phyloP scores from a whole-genome alignment of 2,329 filamentous ascomycete genomes.

The Leptographium galeiforme region DNA sequence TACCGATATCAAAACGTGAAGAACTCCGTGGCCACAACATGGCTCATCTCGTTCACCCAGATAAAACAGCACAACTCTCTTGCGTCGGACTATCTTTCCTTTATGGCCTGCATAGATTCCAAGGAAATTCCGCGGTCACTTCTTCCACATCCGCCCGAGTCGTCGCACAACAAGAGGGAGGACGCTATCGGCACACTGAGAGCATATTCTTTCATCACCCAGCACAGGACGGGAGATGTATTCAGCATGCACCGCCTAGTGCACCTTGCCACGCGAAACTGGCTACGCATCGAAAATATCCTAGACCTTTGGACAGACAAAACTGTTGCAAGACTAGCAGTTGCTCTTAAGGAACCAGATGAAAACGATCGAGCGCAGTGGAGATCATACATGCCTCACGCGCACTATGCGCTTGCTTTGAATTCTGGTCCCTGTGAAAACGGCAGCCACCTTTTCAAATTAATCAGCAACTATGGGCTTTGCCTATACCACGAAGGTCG shows the following conservation, averaged over 20 bases:
- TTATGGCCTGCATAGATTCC: slow-evolving; percentile 17
- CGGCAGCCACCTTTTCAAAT: no score
- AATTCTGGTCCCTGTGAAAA: not conserved
- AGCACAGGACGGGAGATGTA: slow-evolving; percentile 10
- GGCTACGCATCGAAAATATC: slow-evolving; percentile 8
- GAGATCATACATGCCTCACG: slow-evolving; percentile 6
- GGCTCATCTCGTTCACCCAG: slow-evolving; percentile 10
- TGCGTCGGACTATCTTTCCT: slow-evolving; percentile 17
- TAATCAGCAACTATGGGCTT: not conserved
- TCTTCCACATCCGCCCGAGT: slow-evolving; percentile 7
- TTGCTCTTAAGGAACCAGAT: slow-evolving; percentile 3
- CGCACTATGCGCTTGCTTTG: not conserved
- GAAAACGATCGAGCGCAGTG: not conserved
- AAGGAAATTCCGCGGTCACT: slow-evolving; percentile 18
- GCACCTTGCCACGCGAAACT: slow-evolving; percentile 17
- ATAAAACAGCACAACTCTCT: slow-evolving; percentile 11
- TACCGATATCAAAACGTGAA: not conserved
- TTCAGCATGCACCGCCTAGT: slow-evolving; percentile 20
- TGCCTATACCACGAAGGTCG: slow-evolving; percentile 7
- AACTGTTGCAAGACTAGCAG: slow-evolving; percentile 4
- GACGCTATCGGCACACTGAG: slow-evolving; percentile 16
- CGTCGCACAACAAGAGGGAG: slow-evolving; percentile 5
- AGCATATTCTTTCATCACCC: slow-evolving; percentile 18
- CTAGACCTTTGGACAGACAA: not conserved
- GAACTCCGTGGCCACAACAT: slow-evolving; percentile 10